Base-by-base conservation (phyloP, 2,329 filamentous ascomycete species). In the Ceratocystis cubensis region DNA sequence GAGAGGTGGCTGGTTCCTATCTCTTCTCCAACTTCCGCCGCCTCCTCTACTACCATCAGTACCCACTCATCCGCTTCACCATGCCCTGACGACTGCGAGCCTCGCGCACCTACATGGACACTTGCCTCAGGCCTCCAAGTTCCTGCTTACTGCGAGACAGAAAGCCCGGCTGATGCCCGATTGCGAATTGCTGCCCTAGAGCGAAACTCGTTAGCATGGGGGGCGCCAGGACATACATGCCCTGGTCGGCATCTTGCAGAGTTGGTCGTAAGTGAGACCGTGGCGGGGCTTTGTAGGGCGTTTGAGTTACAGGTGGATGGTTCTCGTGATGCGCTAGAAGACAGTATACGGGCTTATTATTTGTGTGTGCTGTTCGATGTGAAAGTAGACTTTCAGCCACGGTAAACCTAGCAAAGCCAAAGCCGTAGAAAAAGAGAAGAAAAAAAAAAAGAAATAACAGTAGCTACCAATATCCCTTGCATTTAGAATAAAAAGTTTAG, bases 171-270 rank as follows among this genome's bases (percentile, higher is more conserved):
- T 8, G 73, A 73, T 0, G 62, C 66, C 0, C 74, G 46, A 17
- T 17, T 37, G 75, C 30, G 70, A 67, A 13, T 82, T 82, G 77
- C 64, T 13, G 46, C 20, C 17, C 53, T 64, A 37, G 79, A 82
- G 17, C 74, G 79, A 15, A 75, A 73, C 62, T 82, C 77, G 67
- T 73, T 84, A 5, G 79, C 75, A 5, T 84, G 80, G 79, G 81
- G 81, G 2, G 80, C 80, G 1, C 80, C 81, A 2, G 75, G 77
- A 2, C 75, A 80, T 44, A 78, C 76, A 0, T 83, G 81, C 66
- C 81, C 81, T 0, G 81, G 81, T 0, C 72, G 78, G 2, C 75
- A 81, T 53, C 72, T 83, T 10, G 81, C 80, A 0, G 80, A 83
- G 70, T 69, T 83, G 66, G 72, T 82, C 1, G 73, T 83, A 0